Base-by-base conservation (phyloP, 371 early-diverging fungal species). In the Apophysomyces sp. region DNA sequence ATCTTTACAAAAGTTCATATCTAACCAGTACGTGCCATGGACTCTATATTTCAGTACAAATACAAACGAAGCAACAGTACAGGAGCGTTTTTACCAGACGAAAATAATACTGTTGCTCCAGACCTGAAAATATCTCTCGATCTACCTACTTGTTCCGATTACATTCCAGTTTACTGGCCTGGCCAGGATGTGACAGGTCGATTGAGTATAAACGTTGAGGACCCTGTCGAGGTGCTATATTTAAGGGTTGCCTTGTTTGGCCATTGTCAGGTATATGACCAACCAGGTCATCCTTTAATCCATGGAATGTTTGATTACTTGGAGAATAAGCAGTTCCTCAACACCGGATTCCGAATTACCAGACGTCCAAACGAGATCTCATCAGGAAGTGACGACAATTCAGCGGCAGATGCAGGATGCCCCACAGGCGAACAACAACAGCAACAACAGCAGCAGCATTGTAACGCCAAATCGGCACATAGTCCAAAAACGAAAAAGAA, bases 241-340 rank as follows among this genome's bases (percentile, higher is more conserved):
- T 39, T 62, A 2, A 59, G 62, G 5, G 59, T 62, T 0, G 36
- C 41, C 2, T n/a, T 67, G 3, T 62, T 40, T 29, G 67, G 67
- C 1, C 49, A 55, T 39, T 62, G 40, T 11, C 62, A 53, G 27
- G 52, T 67, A 1, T 44, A 62, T 54, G 67, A 67, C 9, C 2
- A 28, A 0, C 62, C 59, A 41, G 55, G 49, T 2, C 58, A 62
- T 28, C 67, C 67, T 5, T 39, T 67, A 29, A 39, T 15, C 11
- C 24, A 32, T n/a, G 67, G 62, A 12, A 39, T 67, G 26, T 67
- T 67, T 44, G 67, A 67, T n/a, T 67, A 62, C 36, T 40, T 58
- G 26, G 40, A 59, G 27, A 52, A 67, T 16, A 28, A 32, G 34
- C 62, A 62, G 51, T 9, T 67, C 0, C 21, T 67, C 15, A 62